These are phyloP conservation scores for Hypoxylon subgilvum DNA, from an alignment of 495 filamentous ascomycete species.

Conservation along the genomic window DNA sequence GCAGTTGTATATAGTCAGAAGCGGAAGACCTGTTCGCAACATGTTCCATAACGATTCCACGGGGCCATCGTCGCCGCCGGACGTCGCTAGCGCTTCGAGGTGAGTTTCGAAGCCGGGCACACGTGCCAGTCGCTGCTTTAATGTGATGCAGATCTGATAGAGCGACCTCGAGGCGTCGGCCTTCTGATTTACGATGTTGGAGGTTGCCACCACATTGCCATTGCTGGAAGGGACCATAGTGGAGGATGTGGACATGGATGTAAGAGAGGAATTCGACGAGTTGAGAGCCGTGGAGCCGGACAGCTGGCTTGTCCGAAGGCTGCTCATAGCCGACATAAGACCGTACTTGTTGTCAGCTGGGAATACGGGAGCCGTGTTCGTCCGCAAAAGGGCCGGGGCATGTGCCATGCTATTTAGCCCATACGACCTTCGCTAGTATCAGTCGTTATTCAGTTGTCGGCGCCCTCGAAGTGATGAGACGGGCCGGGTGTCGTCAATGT, in stretches of 20 bases:
- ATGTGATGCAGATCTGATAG: slow-evolving; percentile 89
- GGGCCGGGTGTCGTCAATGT: slow-evolving; percentile 7
- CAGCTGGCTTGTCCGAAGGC: slow-evolving; percentile 59
- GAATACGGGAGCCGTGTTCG: slow-evolving; percentile 58
- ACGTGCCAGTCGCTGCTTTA: slow-evolving; percentile 77
- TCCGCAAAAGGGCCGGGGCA: slow-evolving; percentile 56
- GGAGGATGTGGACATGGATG: slow-evolving; percentile 52
- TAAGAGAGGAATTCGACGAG: slow-evolving; percentile 54
- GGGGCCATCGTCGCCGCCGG: slow-evolving; percentile 71
- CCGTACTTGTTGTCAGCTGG: slow-evolving; percentile 47
- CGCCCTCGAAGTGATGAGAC: slow-evolving; percentile 3
- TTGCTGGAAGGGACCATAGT: slow-evolving; percentile 52
- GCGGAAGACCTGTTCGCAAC: slow-evolving; percentile 80
- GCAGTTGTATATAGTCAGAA: slow-evolving; percentile 88
- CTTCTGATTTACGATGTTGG: slow-evolving; percentile 93
- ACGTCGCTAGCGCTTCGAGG: slow-evolving; percentile 56
- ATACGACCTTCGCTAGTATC: slow-evolving; percentile 33
- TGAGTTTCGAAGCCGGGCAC: slow-evolving; percentile 82
- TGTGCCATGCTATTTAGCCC: slow-evolving; percentile 58
- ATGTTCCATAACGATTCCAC: slow-evolving; percentile 91
- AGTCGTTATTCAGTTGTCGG: no score
- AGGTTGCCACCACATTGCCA: slow-evolving; percentile 70
- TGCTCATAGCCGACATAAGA: slow-evolving; percentile 50
- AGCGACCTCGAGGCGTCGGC: slow-evolving; percentile 87
- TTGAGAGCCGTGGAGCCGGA: slow-evolving; percentile 58